Evolutionary conservation across 1,284 basidiomycete species (phyloP).

Genomic region (Gymnopus androsaceus): DNA sequence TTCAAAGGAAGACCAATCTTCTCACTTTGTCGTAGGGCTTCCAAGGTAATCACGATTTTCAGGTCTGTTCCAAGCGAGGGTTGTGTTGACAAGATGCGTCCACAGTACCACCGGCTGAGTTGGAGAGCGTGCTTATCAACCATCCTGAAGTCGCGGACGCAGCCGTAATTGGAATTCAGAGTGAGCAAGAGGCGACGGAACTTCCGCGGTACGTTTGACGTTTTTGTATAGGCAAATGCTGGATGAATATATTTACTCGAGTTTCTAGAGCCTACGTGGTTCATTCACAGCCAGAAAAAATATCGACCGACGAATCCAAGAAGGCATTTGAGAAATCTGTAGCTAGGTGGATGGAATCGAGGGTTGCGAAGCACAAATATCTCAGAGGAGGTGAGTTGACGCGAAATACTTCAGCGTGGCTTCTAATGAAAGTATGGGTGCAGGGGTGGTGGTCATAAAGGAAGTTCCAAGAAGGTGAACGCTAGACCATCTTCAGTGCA

Average conservation of each 20-base stretch:
- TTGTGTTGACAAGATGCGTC: constrained; percentile 1
- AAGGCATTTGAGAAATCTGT: constrained; percentile 49
- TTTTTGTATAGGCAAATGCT: neutral
- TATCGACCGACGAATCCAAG: constrained; percentile 40
- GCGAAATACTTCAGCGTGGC: neutral
- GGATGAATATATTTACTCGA: neutral
- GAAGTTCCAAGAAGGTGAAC: constrained; percentile 68
- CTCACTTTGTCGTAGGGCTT: constrained; percentile 45
- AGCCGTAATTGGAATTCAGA: constrained; percentile 73
- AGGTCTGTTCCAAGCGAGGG: constrained; percentile 22
- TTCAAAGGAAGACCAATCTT: neutral
- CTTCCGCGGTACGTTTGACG: constrained; percentile 59
- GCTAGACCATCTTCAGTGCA: neutral
- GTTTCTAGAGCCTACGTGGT: constrained; percentile 69
- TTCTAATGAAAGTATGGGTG: neutral
- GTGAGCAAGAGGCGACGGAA: constrained; percentile 68
- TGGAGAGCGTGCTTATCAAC: constrained; percentile 72
- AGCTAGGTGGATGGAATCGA: constrained; percentile 60
- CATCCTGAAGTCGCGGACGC: constrained; percentile 74
- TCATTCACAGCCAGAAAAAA: constrained; percentile 40
- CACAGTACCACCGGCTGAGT: constrained; percentile 79
- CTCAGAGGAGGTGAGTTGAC: constrained; percentile 53
- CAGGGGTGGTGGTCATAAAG: constrained; percentile 56
- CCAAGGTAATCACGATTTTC: constrained; percentile 45
- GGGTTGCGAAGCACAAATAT: constrained; percentile 67